These are phyloP conservation scores for Geotrichum histeridarum DNA, from an alignment of 1,139 yeast species.

Conservation along the genomic window DNA sequence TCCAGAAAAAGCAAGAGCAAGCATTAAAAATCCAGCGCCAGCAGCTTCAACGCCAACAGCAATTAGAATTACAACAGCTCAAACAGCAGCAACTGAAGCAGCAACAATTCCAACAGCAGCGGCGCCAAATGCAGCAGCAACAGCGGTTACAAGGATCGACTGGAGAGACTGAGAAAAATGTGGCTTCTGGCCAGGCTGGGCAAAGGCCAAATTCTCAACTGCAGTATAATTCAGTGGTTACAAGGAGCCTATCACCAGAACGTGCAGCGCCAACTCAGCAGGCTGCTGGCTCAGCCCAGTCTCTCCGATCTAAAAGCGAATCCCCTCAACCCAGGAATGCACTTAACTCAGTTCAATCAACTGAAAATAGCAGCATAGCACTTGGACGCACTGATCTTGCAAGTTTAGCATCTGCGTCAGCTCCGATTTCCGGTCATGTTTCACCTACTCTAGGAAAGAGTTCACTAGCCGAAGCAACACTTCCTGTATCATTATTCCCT, in stretches of 20 bases:
- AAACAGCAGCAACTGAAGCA: constrained; percentile 23
- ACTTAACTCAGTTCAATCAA: background rate
- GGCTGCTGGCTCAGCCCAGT: background rate
- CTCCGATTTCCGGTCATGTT: constrained; percentile 23
- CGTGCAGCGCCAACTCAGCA: background rate
- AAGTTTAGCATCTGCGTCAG: constrained; percentile 5
- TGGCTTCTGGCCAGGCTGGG: background rate
- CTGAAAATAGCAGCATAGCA: background rate
- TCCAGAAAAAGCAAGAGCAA: constrained; percentile 27
- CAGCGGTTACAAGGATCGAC: background rate
- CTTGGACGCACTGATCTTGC: background rate
- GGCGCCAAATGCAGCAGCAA: background rate
- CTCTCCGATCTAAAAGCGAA: constrained; percentile 2
- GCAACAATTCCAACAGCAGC: constrained; percentile 3
- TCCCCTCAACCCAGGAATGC: constrained; percentile 2
- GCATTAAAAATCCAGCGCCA: constrained; percentile 25
- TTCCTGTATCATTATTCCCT: constrained; percentile 1
- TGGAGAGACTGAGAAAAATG: background rate
- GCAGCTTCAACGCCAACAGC: constrained; percentile 24
- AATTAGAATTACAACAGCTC: constrained; percentile 22
- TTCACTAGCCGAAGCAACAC: constrained; percentile 31
- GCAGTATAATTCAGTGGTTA: background rate
- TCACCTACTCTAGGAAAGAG: constrained; percentile 42
- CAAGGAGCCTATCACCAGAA: constrained; percentile 6
- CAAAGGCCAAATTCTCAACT: background rate